A percentile compares a stretch with the other conserved stretches of the same genome.
Conservation (phyloP, 352 stramenopile genomes). For the Albugo laibachii region DNA sequence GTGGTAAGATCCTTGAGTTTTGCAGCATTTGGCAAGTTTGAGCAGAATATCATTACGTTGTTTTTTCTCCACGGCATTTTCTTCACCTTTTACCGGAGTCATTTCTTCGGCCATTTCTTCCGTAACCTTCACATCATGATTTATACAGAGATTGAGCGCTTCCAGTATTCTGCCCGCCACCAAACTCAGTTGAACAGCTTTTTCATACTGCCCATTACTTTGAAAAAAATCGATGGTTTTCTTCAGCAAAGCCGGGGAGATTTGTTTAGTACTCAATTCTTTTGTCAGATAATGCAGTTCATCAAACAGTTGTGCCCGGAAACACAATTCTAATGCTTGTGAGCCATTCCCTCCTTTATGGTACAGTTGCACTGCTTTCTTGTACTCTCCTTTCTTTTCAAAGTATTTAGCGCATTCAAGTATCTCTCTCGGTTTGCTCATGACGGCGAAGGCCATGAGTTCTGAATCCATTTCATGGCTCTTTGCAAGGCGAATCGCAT, state of each 20-base stretch:
- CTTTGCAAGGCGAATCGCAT: constrained; percentile 85
- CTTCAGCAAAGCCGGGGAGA: constrained; percentile 68
- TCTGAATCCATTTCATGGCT: constrained; percentile 79
- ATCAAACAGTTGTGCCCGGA: constrained; percentile 76
- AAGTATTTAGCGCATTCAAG: constrained; percentile 85
- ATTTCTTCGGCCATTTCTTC: constrained; percentile 87
- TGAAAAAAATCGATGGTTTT: constrained; percentile 88
- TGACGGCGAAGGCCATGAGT: constrained; percentile 82
- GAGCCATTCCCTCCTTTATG: constrained; percentile 82
- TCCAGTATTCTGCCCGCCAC: constrained; percentile 39
- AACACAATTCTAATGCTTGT: constrained; percentile 87
- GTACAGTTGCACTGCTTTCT: constrained; percentile 89
- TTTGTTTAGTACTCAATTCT: constrained; percentile 39
- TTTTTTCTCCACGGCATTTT: constrained; percentile 15
- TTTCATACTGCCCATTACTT: constrained; percentile 77
- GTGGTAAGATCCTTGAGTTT: constrained; percentile 83
- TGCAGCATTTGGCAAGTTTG: constrained; percentile 84
- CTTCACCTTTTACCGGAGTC: constrained; percentile 60
- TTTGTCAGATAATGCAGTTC: constrained; percentile 74
- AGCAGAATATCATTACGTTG: constrained; percentile 63
- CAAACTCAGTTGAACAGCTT: constrained; percentile 82
- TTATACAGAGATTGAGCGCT: constrained; percentile 79
- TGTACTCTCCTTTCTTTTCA: constrained; percentile 78
- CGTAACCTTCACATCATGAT: constrained; percentile 78
- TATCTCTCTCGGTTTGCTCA: constrained; percentile 74